Percentiles rank a stretch among this genome's conserved stretches.
Conservation (phyloP, 495 filamentous ascomycete species). For the Astrothelium macrocarpum region DNA sequence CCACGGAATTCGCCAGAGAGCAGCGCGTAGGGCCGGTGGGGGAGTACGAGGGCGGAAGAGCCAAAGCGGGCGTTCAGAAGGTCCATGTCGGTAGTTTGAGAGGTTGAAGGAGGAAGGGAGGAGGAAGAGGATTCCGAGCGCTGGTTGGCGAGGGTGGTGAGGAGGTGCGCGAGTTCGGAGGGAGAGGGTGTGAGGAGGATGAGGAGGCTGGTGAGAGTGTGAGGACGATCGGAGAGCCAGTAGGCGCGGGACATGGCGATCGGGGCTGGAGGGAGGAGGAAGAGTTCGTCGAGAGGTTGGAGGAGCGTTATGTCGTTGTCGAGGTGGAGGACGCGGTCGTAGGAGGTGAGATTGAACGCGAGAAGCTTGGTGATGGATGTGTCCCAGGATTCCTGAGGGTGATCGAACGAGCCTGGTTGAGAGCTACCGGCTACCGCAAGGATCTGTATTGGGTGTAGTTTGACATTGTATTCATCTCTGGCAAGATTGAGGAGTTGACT, state of each 20-base stretch:
- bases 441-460: constrained; percentile 25
- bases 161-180: constrained; percentile 21
- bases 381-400: constrained; percentile 17
- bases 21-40: constrained; percentile 63
- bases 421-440: constrained; percentile 22
- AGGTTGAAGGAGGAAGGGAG: constrained; percentile 6
- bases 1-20: constrained; percentile 61
- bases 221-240: constrained; percentile 22
- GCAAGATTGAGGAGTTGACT: constrained; percentile 27
- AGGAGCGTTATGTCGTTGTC: constrained; percentile 32
- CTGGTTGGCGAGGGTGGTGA: constrained; percentile 18
- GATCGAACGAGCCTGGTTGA: constrained; percentile 15
- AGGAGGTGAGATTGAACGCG: constrained; percentile 27
- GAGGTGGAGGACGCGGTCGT: constrained; percentile 30
- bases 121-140: constrained; percentile 4
- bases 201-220: constrained; percentile 26
- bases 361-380: constrained; percentile 32
- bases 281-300: constrained; percentile 31
- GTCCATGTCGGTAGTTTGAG: constrained; percentile 38
- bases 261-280: constrained; percentile 28
- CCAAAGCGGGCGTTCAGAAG: constrained; percentile 62
- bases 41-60: constrained; percentile 58
- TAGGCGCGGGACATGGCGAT: constrained; percentile 33
- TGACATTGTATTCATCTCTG: constrained; percentile 26
- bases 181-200: constrained; percentile 27